Evolutionary conservation across 768 basidiomycete genomes (phyloP).

Genomic region (Auriscalpium microsporum): DNA sequence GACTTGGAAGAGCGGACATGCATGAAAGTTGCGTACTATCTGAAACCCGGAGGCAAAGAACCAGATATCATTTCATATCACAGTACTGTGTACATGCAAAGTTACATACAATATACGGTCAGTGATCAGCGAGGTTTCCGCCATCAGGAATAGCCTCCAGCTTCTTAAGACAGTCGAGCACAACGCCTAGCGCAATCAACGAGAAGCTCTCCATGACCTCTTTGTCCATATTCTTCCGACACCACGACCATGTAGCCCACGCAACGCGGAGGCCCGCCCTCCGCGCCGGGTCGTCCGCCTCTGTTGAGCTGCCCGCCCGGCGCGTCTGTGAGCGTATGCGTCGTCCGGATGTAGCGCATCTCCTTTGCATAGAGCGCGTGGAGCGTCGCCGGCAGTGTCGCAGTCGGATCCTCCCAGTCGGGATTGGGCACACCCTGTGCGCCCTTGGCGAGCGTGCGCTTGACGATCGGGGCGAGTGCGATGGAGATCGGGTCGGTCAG

Average conservation of each 20-base stretch:
- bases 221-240: slow-evolving; percentile 27
- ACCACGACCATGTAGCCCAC: slow-evolving; percentile 61
- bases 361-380: slow-evolving; percentile 55
- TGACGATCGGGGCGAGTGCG: background rate
- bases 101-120: no score
- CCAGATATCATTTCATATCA: no score
- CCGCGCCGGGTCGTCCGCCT: slow-evolving; percentile 12
- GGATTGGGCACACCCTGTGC: no score
- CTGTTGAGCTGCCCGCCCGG: slow-evolving; percentile 40
- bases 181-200: background rate
- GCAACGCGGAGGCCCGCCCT: slow-evolving; percentile 37
- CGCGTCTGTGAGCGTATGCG: slow-evolving; percentile 54
- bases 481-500: slow-evolving; percentile 3
- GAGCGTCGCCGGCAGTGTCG: slow-evolving; percentile 13
- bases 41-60: no score
- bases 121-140: no score
- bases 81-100: no score
- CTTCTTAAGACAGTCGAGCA: background rate
- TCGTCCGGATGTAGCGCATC: slow-evolving; percentile 59
- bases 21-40: no score
- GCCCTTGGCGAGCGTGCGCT: background rate
- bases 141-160: background rate
- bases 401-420: background rate
- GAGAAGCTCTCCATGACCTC: slow-evolving; percentile 2
- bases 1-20: no score